phyloP scores from a whole-genome alignment of 495 filamentous ascomycete species.

The Polyplosphaeria fusca region DNA sequence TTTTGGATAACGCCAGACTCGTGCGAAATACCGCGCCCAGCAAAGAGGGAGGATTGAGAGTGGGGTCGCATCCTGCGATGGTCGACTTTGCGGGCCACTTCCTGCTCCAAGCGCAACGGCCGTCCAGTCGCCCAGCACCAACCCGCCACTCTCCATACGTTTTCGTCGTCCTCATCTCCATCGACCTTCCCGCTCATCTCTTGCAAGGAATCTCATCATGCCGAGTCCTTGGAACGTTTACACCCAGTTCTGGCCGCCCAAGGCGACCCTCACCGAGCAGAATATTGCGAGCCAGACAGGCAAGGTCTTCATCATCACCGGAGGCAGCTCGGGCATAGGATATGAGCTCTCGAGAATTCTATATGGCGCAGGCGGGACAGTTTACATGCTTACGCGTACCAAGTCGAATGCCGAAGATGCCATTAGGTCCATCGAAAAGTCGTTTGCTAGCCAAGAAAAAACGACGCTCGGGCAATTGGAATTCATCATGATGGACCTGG shows the following conservation, averaged over 20 bases:
- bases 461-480: constrained; percentile 27
- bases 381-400: constrained; percentile 36
- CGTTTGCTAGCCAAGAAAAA: not conserved
- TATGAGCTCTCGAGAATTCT: constrained; percentile 45
- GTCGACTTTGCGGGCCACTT: too few relatives aligned
- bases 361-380: constrained; percentile 41
- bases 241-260: constrained; percentile 13
- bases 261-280: constrained; percentile 11
- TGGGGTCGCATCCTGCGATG: too few relatives aligned
- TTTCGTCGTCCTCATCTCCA: too few relatives aligned
- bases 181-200: too few relatives aligned
- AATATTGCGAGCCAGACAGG: not conserved
- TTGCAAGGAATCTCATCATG: too few relatives aligned
- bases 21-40: too few relatives aligned
- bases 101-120: too few relatives aligned
- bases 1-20: too few relatives aligned
- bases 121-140: too few relatives aligned
- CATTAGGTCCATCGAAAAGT: not conserved
- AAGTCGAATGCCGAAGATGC: not conserved
- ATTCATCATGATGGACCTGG: constrained; percentile 48
- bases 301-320: constrained; percentile 33
- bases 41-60: too few relatives aligned
- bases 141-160: too few relatives aligned
- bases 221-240: too few relatives aligned
- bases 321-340: constrained; percentile 39